A percentile compares a stretch with the other conserved stretches of the same genome.
Conservation (phyloP, 2,329 filamentous ascomycete species). For the Orbilia javanica region DNA sequence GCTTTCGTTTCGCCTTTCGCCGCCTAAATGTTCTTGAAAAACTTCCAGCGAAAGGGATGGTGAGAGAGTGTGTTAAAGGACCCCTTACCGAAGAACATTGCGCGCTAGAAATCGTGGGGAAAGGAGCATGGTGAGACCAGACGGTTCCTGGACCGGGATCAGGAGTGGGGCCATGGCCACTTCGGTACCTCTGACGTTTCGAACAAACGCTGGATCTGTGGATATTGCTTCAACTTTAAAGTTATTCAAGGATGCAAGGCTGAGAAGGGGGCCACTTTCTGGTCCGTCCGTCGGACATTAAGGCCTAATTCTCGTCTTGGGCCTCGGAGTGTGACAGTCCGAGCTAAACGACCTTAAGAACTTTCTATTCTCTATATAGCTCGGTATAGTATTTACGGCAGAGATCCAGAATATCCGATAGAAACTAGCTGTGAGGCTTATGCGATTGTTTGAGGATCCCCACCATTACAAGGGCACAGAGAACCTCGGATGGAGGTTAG, state of each 20-base stretch:
- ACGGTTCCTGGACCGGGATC: not conserved
- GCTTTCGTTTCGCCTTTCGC: slow-evolving; percentile 41
- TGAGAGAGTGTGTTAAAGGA: slow-evolving; percentile 17
- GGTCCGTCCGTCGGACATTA: slow-evolving; percentile 46
- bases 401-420: slow-evolving; percentile 39
- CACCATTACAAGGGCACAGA: not conserved
- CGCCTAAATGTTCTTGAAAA: slow-evolving; percentile 3
- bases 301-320: not conserved
- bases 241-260: slow-evolving; percentile 7
- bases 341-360: slow-evolving; percentile 16
- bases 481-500: not conserved
- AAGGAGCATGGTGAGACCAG: slow-evolving; percentile 5
- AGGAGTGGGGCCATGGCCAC: not conserved
- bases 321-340: slow-evolving; percentile 34
- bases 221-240: slow-evolving; percentile 18
- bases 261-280: slow-evolving; percentile 24
- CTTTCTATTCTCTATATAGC: slow-evolving; percentile 1
- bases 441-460: slow-evolving; percentile 24
- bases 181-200: slow-evolving; percentile 34
- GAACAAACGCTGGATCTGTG: slow-evolving; percentile 11
- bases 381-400: slow-evolving; percentile 34
- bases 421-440: slow-evolving; percentile 7
- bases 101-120: slow-evolving; percentile 22
- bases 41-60: not conserved
- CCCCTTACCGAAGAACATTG: slow-evolving; percentile 20